Evolutionary conservation across 2,329 filamentous ascomycete species (phyloP), one percentile per base, ranked within the genome.

Genomic region (Cephalotrichum gorgonifer): DNA sequence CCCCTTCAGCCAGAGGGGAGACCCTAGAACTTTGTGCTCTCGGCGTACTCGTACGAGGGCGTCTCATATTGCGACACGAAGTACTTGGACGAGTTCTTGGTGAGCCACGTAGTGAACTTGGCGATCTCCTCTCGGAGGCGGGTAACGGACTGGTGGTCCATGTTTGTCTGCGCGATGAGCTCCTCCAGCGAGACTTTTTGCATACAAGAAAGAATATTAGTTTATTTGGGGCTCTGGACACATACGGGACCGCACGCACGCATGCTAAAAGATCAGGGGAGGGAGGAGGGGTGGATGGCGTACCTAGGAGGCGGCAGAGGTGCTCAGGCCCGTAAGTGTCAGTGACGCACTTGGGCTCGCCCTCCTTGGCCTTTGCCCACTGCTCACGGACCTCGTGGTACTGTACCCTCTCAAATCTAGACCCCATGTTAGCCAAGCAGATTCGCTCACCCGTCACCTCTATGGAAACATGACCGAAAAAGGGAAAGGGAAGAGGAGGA

Each of bases 301-400:
- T 78, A 96, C 91, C 88, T 38, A 98, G 82, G 20, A 98, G 76
- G 51, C 93, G 85, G 55, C 87, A 81, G 39, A 98, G 72, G 64
- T 98, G 93, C 66, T 98, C 93, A 20, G 86, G 88, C 43, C 93
- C 93, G 59, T 97, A 98, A 12, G 91, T 83, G 57, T 95, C 89
- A 52, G 79, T 78, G 6, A 88, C 76, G 2, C 74, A 75, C 65
- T 89, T 90, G 54, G 81, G 83, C 50, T 84, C 74, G 30, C 83
- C 75, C 31, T 83, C 78, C 20, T 81, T 78, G 12, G 77, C 75
- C 3, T 71, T 73, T 51, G 81, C 76, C 75, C 86, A 87, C 41
- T 80, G 73, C 61, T 86, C 81, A 57, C 84, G 78, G 49, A 93
- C 74, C 44, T 90, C 81, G 50, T 85, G 80, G 62, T 90, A 95